These are phyloP conservation scores for Alternaria atra DNA, from an alignment of 2,329 filamentous ascomycete species.

Conservation along the genomic window DNA sequence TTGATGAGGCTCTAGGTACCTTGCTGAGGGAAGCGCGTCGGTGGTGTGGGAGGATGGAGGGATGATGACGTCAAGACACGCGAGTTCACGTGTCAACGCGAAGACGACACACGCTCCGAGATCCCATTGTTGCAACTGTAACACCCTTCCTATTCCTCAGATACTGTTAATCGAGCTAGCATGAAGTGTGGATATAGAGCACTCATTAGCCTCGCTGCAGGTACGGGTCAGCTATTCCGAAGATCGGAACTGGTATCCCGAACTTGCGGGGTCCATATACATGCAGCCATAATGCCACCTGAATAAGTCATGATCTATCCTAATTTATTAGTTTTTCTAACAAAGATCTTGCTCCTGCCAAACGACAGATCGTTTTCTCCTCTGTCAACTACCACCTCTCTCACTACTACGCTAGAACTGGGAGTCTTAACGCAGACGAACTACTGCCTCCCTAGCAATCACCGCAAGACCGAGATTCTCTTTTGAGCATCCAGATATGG, in stretches of 20 bases:
- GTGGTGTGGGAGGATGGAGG: neutral
- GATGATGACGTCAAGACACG: slow-evolving; percentile 32
- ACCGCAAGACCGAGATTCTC: too few relatives aligned
- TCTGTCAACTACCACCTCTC: too few relatives aligned
- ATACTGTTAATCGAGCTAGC: neutral
- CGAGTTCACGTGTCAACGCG: slow-evolving; percentile 25
- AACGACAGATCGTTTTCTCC: too few relatives aligned
- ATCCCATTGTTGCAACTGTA: neutral
- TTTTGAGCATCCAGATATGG: slow-evolving; percentile 14
- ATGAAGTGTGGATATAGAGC: neutral
- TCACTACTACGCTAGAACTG: too few relatives aligned
- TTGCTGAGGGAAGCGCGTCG: slow-evolving; percentile 5
- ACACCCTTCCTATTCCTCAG: too few relatives aligned
- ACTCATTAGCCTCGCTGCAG: neutral
- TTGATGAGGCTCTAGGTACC: neutral
- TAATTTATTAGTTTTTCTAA: too few relatives aligned
- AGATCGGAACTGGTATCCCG: slow-evolving; percentile 19
- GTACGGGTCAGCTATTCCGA: slow-evolving; percentile 22
- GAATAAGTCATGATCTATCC: neutral
- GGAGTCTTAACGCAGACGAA: too few relatives aligned
- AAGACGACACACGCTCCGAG: too few relatives aligned
- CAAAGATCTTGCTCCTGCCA: neutral
- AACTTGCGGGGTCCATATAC: slow-evolving; percentile 13
- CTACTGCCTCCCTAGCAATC: too few relatives aligned
- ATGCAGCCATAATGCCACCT: neutral